Evolutionary conservation across 2,329 filamentous ascomycete genomes (phyloP).

Genomic region (Xylariaceae sp.): DNA sequence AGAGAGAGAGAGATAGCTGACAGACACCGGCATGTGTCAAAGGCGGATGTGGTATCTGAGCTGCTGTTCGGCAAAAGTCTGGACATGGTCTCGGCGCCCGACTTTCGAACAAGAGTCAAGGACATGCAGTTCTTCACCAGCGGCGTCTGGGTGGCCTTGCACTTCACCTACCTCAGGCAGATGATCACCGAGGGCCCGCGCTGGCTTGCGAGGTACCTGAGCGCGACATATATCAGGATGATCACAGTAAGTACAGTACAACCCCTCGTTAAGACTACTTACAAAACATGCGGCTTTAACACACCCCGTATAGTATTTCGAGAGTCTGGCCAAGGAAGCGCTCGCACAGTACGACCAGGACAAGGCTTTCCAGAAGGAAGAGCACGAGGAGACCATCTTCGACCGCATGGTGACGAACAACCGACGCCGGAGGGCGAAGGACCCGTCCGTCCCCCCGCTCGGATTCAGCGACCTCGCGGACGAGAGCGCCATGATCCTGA

Average conservation of each 20-base stretch:
- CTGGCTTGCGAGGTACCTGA: not conserved
- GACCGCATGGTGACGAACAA: not conserved
- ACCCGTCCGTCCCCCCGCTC: not conserved
- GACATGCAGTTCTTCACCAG: not conserved
- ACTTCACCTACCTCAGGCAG: not conserved
- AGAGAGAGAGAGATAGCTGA: too few relatives aligned
- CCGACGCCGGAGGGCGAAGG: not conserved
- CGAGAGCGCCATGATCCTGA: conserved; percentile 1
- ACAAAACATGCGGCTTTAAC: not conserved
- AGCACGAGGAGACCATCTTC: conserved; percentile 1
- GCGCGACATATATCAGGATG: not conserved
- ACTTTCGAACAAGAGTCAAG: not conserved
- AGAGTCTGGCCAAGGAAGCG: not conserved
- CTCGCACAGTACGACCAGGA: not conserved
- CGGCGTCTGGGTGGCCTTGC: conserved; percentile 1
- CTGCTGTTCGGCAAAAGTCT: not conserved
- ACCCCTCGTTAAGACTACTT: not conserved
- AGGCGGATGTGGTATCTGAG: conserved; percentile 1
- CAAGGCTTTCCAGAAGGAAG: not conserved
- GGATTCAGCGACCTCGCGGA: not conserved
- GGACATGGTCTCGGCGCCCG: not conserved
- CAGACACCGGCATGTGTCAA: too few relatives aligned
- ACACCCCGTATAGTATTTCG: not conserved
- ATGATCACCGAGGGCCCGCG: not conserved
- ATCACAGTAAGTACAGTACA: not conserved